Conservation (phyloP, 2,329 filamentous ascomycete genomes). For the Aspergillus amoenus region DNA sequence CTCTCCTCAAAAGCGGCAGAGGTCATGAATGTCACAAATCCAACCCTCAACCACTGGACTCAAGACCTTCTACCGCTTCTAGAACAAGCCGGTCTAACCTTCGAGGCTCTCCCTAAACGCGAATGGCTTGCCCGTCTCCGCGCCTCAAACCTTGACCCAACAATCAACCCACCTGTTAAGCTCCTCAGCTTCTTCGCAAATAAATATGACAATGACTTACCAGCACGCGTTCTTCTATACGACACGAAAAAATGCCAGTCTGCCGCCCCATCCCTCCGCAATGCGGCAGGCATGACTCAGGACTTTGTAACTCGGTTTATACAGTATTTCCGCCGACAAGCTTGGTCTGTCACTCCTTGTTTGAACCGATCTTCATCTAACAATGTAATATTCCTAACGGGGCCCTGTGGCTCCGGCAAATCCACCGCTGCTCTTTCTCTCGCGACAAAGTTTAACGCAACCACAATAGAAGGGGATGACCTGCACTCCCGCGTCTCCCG, state of each 20-base stretch:
- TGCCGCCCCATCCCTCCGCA: slow-evolving; percentile 16
- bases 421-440: slow-evolving; percentile 52
- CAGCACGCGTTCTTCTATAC: slow-evolving; percentile 28
- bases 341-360: slow-evolving; percentile 10
- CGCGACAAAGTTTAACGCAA: slow-evolving; percentile 36
- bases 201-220: slow-evolving; percentile 48
- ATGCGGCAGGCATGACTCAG: slow-evolving; percentile 10
- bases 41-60: slow-evolving; percentile 39
- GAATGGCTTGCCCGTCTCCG: slow-evolving; percentile 40
- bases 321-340: slow-evolving; percentile 15
- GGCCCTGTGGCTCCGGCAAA: slow-evolving; percentile 56
- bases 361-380: neutral
- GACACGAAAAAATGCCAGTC: slow-evolving; percentile 21
- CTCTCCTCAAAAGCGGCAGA: slow-evolving; percentile 14
- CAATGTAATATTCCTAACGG: slow-evolving; percentile 41
- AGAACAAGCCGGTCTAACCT: slow-evolving; percentile 44
- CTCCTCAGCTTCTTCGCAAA: slow-evolving; percentile 53
- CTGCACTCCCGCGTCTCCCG: slow-evolving; percentile 53
- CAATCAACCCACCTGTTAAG: slow-evolving; percentile 52
- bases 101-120: slow-evolving; percentile 22
- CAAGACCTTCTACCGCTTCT: slow-evolving; percentile 55
- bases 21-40: slow-evolving; percentile 52
- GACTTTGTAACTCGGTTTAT: slow-evolving; percentile 15
- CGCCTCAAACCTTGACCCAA: slow-evolving; percentile 47
- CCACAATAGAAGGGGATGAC: slow-evolving; percentile 50